A percentile compares a stretch with the other conserved stretches of the same genome.
Evolutionary conservation across 2,329 filamentous ascomycete species (phyloP).

Genomic region (Botrytis porri): DNA sequence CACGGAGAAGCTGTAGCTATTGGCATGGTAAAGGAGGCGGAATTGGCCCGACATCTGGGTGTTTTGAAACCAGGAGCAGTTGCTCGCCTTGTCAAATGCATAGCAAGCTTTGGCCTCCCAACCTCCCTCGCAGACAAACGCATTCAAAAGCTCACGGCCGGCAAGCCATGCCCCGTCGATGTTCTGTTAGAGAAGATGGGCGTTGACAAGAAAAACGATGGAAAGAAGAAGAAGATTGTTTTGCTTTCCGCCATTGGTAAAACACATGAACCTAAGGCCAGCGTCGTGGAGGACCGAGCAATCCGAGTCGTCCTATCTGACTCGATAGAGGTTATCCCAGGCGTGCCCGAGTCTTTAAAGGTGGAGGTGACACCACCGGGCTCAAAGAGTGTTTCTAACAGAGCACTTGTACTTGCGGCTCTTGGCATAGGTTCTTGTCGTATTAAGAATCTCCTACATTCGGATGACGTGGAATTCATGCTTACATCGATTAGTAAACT

Average conservation of each 20-base stretch:
- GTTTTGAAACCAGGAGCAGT: constrained; percentile 83
- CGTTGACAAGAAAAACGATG: constrained; percentile 98
- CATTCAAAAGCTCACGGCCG: constrained; percentile 77
- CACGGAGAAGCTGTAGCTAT: constrained; percentile 96
- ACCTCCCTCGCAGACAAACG: constrained; percentile 81
- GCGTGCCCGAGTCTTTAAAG: constrained; percentile 61
- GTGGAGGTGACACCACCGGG: constrained; percentile 85
- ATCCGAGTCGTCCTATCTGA: constrained; percentile 82
- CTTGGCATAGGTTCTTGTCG: constrained; percentile 82
- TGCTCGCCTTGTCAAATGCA: constrained; percentile 85
- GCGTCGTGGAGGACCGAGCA: constrained; percentile 78
- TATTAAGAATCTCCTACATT: constrained; percentile 90
- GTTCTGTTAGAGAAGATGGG: constrained; percentile 89
- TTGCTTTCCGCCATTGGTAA: constrained; percentile 86
- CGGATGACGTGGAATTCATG: constrained; percentile 97
- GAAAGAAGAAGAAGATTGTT: constrained; percentile 92
- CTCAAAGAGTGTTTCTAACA: constrained; percentile 96
- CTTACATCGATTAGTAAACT: constrained; percentile 83
- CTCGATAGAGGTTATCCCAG: constrained; percentile 69
- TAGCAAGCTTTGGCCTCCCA: constrained; percentile 88
- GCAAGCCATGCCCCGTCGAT: constrained; percentile 84
- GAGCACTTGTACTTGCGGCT: constrained; percentile 89
- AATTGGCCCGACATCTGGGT: constrained; percentile 85
- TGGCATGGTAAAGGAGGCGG: constrained; percentile 97
- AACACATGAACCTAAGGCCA: constrained; percentile 83